Conservation (phyloP, 2,329 filamentous ascomycete species). For the Xenoacremonium recifei region DNA sequence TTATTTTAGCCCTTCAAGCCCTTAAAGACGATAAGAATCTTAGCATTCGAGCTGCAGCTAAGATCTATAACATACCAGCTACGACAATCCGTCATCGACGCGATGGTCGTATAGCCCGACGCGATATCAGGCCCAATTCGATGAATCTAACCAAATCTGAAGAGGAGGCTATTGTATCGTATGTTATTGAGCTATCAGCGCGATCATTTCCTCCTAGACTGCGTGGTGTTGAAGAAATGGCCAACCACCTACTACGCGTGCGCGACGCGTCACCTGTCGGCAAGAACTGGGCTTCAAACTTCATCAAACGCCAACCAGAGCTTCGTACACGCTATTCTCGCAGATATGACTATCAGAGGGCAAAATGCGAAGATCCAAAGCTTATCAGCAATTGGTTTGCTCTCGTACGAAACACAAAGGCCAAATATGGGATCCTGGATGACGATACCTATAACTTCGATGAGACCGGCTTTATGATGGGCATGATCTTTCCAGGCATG, state of each 20-base stretch:
- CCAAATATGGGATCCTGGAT: conserved; percentile 15
- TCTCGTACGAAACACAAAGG: conserved; percentile 14
- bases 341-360: conserved; percentile 22
- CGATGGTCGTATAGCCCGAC: conserved; percentile 1
- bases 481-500: conserved; percentile 2
- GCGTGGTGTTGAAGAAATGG: conserved; percentile 2
- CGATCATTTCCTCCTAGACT: conserved; percentile 20
- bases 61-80: neutral
- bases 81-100: neutral
- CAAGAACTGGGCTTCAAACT: conserved; percentile 23
- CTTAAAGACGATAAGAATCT: neutral
- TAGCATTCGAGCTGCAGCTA: neutral
- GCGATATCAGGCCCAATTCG: conserved; percentile 6
- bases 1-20: neutral
- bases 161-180: conserved; percentile 11
- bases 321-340: conserved; percentile 21
- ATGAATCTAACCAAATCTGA: conserved; percentile 5
- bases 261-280: conserved; percentile 19
- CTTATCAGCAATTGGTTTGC: conserved; percentile 19
- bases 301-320: conserved; percentile 23
- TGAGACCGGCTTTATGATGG: conserved; percentile 6
- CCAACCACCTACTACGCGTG: conserved; percentile 12
- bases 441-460: conserved; percentile 19
- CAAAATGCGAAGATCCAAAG: conserved; percentile 22
- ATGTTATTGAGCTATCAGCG: conserved; percentile 20